Base-by-base conservation (phyloP, 139 green algal species). In the Chlamydomonas schloesseri region DNA sequence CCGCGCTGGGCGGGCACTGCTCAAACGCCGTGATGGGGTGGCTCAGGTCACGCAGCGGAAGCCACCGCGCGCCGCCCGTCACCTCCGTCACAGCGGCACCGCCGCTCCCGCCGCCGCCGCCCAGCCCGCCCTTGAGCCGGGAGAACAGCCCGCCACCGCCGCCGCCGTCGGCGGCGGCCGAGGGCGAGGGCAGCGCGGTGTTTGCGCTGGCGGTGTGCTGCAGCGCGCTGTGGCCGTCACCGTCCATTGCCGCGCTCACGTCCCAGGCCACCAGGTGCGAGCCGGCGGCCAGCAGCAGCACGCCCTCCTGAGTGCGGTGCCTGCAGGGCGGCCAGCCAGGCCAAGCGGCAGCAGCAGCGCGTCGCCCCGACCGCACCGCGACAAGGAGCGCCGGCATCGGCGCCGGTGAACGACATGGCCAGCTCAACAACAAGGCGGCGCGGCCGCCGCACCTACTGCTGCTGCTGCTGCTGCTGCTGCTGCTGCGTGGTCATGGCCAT, bases 281-380 rank as follows among this genome's bases (percentile, higher is more conserved):
- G 5, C 79, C 79, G 20, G 69, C 31, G 20, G 37, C 65, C 31
- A 76, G 8, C 70, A 87, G 34, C 36, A 87, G 68, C 26, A 82
- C 21, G 34, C 50, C 37, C 31, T 71, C 68, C 46, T 85, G 58
- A 42, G 57, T 67, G 60, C 60, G 29, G 42, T 81, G 53, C 82
- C 79, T 88, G 89, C 37, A 64, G 15, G 20, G 0, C 33, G 60
- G 47, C 24, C 11, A 78, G 73, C 46, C 3, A 58, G 71, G 24
- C n/a, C n/a, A n/a, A 55, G 34, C 21, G 21, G 36, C 10, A 0
- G 36, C n/a, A n/a, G n/a, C n/a, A n/a, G n/a, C n/a, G n/a, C n/a
- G n/a, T n/a, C n/a, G n/a, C n/a, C n/a, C n/a, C n/a, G n/a, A n/a
- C n/a, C n/a, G n/a, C n/a, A n/a, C n/a, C n/a, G n/a, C n/a, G n/a